Evolutionary conservation across 345 rosid genomes (phyloP).

Genomic region (Combretum micranthum): DNA sequence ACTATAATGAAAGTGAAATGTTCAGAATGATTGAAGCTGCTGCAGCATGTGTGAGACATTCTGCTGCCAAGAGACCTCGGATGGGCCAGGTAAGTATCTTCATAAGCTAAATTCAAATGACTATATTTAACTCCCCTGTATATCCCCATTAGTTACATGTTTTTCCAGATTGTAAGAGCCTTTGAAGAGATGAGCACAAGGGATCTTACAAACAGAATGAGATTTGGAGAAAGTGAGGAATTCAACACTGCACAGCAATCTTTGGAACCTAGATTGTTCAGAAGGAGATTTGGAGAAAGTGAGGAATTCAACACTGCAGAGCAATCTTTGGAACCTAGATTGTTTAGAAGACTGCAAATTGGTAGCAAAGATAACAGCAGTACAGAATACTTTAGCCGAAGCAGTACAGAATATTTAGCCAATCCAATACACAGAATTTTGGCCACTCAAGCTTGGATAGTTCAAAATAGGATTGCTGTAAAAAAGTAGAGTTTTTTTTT

Average conservation of each 20-base stretch:
- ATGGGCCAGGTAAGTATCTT: constrained; percentile 61
- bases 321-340: constrained; percentile 66
- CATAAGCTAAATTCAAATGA: too few species aligned
- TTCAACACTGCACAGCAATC: constrained; percentile 65
- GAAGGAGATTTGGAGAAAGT: constrained; percentile 27
- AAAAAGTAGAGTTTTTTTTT: too few species aligned
- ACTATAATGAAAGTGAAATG: constrained; percentile 54
- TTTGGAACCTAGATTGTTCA: constrained; percentile 62
- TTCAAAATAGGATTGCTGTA: too few species aligned
- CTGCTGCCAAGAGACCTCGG: constrained; percentile 68
- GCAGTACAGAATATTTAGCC: too few species aligned
- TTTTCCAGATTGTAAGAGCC: constrained; percentile 68
- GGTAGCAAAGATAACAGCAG: constrained; percentile 54
- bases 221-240: constrained; percentile 21
- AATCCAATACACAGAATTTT: too few species aligned
- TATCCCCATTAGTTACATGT: too few species aligned
- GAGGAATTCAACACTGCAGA: constrained; percentile 46
- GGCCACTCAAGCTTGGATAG: too few species aligned
- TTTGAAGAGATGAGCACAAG: constrained; percentile 47
- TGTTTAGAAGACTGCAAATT: constrained; percentile 70
- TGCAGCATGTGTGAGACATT: constrained; percentile 74
- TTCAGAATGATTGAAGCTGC: constrained; percentile 73
- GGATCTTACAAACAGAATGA: constrained; percentile 80
- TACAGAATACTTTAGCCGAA: too few species aligned
- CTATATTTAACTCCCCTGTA: too few species aligned